Conservation (phyloP, 352 stramenopile genomes). For the Phytophthora ramorum region DNA sequence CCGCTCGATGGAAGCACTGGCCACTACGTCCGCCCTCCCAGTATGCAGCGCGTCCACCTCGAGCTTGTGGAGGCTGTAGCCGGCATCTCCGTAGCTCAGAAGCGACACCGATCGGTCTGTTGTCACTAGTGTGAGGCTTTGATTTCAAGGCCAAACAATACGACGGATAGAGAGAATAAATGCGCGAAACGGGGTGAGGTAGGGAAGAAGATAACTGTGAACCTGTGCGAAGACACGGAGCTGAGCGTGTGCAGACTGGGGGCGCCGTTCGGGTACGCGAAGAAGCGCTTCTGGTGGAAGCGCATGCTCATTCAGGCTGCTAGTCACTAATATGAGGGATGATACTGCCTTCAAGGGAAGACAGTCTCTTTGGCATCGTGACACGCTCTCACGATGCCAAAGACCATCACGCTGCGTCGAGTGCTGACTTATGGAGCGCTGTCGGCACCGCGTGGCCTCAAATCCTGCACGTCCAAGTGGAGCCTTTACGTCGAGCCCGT, state of each 20-base stretch:
- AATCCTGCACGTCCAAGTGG: no score
- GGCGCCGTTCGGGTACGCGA: slow-evolving; percentile 61
- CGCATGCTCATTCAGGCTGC: slow-evolving; percentile 20
- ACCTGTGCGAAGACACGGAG: slow-evolving; percentile 45
- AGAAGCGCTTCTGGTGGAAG: slow-evolving; percentile 73
- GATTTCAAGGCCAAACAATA: slow-evolving; percentile 1
- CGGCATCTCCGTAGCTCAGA: slow-evolving; percentile 40
- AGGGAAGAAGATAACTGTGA: background rate
- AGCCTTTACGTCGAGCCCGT: no score
- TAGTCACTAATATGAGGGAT: slow-evolving; percentile 21
- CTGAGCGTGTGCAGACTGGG: slow-evolving; percentile 67
- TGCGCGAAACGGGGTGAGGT: background rate
- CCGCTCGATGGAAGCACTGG: slow-evolving; percentile 53
- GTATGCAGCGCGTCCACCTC: slow-evolving; percentile 34
- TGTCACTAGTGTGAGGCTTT: slow-evolving; percentile 69
- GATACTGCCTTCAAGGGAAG: slow-evolving; percentile 3
- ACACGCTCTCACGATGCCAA: no score
- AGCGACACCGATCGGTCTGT: slow-evolving; percentile 68
- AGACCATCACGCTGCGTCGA: no score
- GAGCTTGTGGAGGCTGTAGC: slow-evolving; percentile 52
- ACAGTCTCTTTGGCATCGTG: no score
- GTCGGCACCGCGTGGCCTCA: no score
- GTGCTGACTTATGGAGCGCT: no score
- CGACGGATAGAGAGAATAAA: background rate
- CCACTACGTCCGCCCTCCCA: slow-evolving; percentile 48